Base-by-base conservation (phyloP, 2,329 filamentous ascomycete species). In the Chaetomiaceae sp. region DNA sequence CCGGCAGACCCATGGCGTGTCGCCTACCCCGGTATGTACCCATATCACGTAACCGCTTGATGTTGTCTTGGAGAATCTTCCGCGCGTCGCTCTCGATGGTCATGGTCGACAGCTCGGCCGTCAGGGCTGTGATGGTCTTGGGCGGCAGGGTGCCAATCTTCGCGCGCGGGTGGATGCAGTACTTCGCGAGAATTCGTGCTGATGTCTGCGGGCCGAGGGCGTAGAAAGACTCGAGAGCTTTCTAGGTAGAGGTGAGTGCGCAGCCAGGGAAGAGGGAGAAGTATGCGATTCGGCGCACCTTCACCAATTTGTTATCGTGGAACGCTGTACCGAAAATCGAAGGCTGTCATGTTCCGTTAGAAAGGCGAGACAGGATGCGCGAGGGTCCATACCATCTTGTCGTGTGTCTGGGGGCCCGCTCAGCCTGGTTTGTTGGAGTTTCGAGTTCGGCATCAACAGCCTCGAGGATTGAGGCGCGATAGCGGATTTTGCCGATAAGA, bases 1-100 rank as follows among this genome's bases (percentile, higher is more conserved):
- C 92, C 4, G 94, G 94, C 74, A 97, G 73, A 56, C 86, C 83
- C 87, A 97, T 91, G 53, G 92, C 92, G 76, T 99, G 94, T 61
- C 94, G 78, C 69, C 88, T 85, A 60, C 94, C 94, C 49, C 94
- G 79, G 68, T 95, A 95, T 4, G 87, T 85, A 46, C 91, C 91
- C 76, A 96, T 96, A 65, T 96, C 91, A 68, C 88, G 89, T 70
- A 99, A 66, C 55, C 92, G 78, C 68, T 79, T 79, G 63, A 99
- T 95, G 66, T 97, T 94, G 46, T 96, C 89, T 64, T 86, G 80
- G 34, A 96, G 73, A 55, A 89, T 75, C 67, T 87, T 82, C 65
- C 84, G 78, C 59, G 95, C 78, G 65, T 97, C 91, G 70, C 88
- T 95, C 71, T 96, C 94, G 64, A 97, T 89, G 56, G 88, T 95